Base-by-base conservation (phyloP, 768 basidiomycete species). In the Lentinula sp. region DNA sequence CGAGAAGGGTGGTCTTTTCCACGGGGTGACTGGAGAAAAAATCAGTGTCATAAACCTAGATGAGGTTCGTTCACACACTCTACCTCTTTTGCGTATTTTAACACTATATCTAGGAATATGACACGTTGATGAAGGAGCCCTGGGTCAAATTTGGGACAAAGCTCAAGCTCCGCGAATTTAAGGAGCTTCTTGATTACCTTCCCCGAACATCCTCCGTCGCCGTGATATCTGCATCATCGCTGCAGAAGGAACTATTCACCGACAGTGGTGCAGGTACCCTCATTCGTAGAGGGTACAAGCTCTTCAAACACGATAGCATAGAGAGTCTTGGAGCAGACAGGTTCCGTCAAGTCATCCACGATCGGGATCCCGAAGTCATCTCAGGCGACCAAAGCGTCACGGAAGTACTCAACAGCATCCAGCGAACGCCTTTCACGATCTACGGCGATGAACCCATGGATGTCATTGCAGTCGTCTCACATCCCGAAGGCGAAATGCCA, bases 71-170 rank as follows among this genome's bases (percentile, higher is more conserved):
- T 31, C 18, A 16, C 23, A 42, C 21, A 31, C 45, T 54, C 21
- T 9, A 37, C 58, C 15, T 45, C 23, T 37, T 21, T 59, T 13
- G 16, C 21, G 13, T 18, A 18, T 32, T 43, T 66, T 62, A 18
- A 49, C 5, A 16, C 55, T 51, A 51, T 39, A 62, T 62, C 7
- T 68, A 94, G 90, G 97, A 99, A 78, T 98, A 96, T 74, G 92
- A 96, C 66, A 83, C 84, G 23, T 87, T 99, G 61, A 92, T 98
- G 95, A 95, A 95, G 70, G 91, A 98, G 75, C 84, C 95, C 5
- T 99, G 97, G 97, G 96, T 99, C 74, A 97, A 97, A 73, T 98
- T 87, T 71, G 97, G 96, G 63, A 98, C 96, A 65, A 99, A 99
- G 75, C 91, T 99, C 73, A 98, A 98, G 77, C 83, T 99, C 61